Percentiles rank a stretch among this genome's conserved stretches.
Evolutionary conservation across 164 flowering plant species (phyloP).

Genomic region (Vitis riparia): DNA sequence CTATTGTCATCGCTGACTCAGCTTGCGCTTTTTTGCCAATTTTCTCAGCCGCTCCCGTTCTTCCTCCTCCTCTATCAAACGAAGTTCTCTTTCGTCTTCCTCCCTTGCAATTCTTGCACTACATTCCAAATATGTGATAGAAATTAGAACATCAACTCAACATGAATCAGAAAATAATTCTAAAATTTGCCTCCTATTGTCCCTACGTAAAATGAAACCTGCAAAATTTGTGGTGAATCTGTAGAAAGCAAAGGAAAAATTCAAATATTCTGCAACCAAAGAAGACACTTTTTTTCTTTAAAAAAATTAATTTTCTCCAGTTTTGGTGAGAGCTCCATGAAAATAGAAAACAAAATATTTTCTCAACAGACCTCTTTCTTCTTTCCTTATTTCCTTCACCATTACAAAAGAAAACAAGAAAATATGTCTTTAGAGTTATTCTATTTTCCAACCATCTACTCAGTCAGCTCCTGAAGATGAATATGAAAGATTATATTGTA

Average conservation of each 20-base stretch:
- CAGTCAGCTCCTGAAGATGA: no score
- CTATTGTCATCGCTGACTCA: constrained; percentile 23
- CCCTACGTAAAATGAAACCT: background rate
- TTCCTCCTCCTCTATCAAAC: constrained; percentile 78
- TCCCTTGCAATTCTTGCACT: constrained; percentile 64
- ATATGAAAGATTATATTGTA: no score
- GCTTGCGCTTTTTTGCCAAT: constrained; percentile 62
- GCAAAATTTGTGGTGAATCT: background rate
- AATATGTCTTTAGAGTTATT: background rate
- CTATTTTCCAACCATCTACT: no score
- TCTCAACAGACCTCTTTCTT: background rate
- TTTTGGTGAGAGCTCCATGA: background rate
- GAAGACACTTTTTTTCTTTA: no score
- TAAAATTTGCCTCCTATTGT: no score
- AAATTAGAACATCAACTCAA: background rate
- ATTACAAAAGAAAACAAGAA: no score
- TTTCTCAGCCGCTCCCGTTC: constrained; percentile 52
- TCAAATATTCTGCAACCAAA: no score
- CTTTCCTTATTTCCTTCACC: background rate
- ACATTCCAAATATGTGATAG: constrained; percentile 13
- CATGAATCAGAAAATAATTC: background rate
- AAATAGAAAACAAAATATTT: background rate
- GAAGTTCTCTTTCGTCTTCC: constrained; percentile 75
- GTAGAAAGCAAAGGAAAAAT: no score
- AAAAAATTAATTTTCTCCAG: background rate